Percentiles rank a stretch among this genome's conserved stretches.
phyloP scores from a whole-genome alignment of 208 protist species.

The Trichomonas vaginalis region DNA sequence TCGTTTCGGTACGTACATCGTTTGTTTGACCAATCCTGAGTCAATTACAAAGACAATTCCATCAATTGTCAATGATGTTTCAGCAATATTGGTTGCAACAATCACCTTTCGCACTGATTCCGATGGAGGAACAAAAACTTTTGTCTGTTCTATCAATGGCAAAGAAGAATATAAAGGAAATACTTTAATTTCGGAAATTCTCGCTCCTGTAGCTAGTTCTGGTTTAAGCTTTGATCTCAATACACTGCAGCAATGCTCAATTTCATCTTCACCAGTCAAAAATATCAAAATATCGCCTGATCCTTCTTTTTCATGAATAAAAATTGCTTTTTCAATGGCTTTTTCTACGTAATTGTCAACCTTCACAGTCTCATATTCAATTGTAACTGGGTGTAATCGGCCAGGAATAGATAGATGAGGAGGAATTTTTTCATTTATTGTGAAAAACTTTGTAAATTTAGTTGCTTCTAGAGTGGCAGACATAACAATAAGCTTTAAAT shows the following conservation, averaged over 20 bases:
- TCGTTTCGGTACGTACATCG: not conserved
- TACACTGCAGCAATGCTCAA: constrained; percentile 16
- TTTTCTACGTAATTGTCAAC: not conserved
- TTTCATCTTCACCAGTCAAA: constrained; percentile 37
- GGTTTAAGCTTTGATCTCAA: constrained; percentile 28
- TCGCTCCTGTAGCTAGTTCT: not conserved
- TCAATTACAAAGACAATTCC: constrained; percentile 64
- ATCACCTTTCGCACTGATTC: constrained; percentile 46
- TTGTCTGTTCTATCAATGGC: constrained; percentile 21
- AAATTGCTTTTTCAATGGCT: not conserved
- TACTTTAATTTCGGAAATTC: not conserved
- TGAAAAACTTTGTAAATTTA: constrained; percentile 25
- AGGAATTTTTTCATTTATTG: not conserved
- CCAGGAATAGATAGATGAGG: constrained; percentile 57
- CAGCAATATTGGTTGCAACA: constrained; percentile 57
- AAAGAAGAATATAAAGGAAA: constrained; percentile 37
- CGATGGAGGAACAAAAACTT: constrained; percentile 18
- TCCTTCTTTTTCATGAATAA: constrained; percentile 29
- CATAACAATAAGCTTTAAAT: constrained; percentile 33
- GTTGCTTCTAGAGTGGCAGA: constrained; percentile 41
- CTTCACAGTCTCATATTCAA: constrained; percentile 59
- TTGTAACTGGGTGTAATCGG: constrained; percentile 57
- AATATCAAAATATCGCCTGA: constrained; percentile 37
- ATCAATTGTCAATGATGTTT: constrained; percentile 59
- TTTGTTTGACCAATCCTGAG: constrained; percentile 52